Conservation (phyloP, 2,329 filamentous ascomycete genomes). For the Pezicula radicicola region DNA sequence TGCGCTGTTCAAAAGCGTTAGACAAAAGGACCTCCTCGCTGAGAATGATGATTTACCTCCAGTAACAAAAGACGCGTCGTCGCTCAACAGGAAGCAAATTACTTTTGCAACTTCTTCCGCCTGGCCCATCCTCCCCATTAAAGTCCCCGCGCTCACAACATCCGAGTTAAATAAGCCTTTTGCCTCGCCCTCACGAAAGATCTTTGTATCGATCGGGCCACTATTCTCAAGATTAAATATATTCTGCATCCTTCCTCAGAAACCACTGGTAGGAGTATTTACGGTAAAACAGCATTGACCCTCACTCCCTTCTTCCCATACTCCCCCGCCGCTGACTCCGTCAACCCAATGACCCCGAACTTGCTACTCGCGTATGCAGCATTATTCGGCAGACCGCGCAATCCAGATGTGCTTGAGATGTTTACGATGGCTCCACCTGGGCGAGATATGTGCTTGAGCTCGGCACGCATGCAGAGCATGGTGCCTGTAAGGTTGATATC, state of each 20-base stretch:
- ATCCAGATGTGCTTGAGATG: conserved; percentile 37
- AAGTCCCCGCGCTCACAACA: conserved; percentile 3
- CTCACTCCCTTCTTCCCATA: conserved; percentile 6
- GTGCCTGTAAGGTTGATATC: conserved; percentile 42
- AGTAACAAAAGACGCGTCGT: not conserved
- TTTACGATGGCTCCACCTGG: conserved; percentile 57
- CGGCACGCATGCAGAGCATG: conserved; percentile 47
- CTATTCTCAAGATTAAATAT: not conserved
- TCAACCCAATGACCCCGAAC: conserved; percentile 28
- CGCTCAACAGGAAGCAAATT: conserved; percentile 2
- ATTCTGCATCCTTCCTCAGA: not conserved
- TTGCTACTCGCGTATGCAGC: conserved; percentile 25
- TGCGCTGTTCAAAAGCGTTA: not conserved
- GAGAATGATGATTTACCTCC: not conserved
- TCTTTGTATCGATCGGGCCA: not conserved
- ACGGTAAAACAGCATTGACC: conserved; percentile 5
- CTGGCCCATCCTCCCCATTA: conserved; percentile 26
- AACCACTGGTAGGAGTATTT: not conserved
- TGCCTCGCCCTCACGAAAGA: not conserved
- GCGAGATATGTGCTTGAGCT: conserved; percentile 38
- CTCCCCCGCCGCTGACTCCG: conserved; percentile 25
- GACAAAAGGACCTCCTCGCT: not conserved
- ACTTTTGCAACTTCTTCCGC: conserved; percentile 25
- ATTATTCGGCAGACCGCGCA: conserved; percentile 27
- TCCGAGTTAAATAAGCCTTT: not conserved